Conservation (phyloP, 495 filamentous ascomycete genomes). For the Monascus purpureus region DNA sequence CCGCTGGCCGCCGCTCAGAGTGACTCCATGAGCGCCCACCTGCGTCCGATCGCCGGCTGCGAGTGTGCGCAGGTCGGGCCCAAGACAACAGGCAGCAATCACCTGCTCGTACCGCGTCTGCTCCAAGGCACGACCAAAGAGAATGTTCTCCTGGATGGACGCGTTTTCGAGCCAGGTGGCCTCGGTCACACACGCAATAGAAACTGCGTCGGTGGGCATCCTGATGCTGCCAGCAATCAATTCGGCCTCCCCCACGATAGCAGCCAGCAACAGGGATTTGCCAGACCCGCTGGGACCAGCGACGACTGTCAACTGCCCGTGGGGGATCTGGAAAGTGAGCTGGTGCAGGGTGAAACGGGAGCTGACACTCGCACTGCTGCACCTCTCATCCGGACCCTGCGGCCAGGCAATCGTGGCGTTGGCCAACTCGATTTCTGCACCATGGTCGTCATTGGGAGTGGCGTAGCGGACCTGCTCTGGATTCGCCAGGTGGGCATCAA, state of each 20-base stretch:
- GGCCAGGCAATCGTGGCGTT: slow-evolving; percentile 14
- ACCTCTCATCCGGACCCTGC: slow-evolving; percentile 35
- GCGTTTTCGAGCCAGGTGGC: slow-evolving; percentile 69
- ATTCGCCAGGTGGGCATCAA: slow-evolving; percentile 48
- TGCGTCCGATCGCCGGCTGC: slow-evolving; percentile 54
- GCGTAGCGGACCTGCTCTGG: slow-evolving; percentile 29
- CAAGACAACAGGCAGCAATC: slow-evolving; percentile 47
- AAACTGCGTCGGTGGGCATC: slow-evolving; percentile 33
- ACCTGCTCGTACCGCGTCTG: slow-evolving; percentile 44
- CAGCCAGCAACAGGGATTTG: slow-evolving; percentile 39
- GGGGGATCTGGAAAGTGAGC: slow-evolving; percentile 46
- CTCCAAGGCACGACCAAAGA: slow-evolving; percentile 49
- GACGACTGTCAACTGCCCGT: slow-evolving; percentile 45
- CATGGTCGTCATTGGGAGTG: too few relatives aligned
- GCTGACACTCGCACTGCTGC: slow-evolving; percentile 58
- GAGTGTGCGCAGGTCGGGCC: slow-evolving; percentile 56
- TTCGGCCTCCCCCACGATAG: slow-evolving; percentile 39
- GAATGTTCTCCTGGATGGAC: slow-evolving; percentile 53
- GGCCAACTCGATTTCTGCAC: slow-evolving; percentile 4
- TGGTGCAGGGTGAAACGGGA: slow-evolving; percentile 31
- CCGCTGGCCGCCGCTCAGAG: slow-evolving; percentile 60
- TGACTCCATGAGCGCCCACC: slow-evolving; percentile 61
- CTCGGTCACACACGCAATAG: slow-evolving; percentile 56
- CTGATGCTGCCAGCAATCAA: slow-evolving; percentile 22
- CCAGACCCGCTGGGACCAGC: slow-evolving; percentile 32